Evolutionary conservation across 805 yeast species (phyloP).

Genomic region (Sugiyamaella smithiae): DNA sequence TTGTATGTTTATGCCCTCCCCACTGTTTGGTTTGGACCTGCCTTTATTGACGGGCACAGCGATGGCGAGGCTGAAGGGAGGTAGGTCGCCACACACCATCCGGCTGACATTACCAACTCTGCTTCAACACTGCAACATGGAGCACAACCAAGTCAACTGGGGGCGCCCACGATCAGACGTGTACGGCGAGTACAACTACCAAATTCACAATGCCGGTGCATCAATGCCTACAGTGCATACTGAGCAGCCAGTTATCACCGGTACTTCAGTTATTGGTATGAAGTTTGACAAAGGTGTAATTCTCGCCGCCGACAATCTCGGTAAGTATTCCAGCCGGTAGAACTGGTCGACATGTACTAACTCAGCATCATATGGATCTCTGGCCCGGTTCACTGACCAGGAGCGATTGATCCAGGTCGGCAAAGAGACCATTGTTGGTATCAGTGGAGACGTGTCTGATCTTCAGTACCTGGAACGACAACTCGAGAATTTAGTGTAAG

Average conservation of each 20-base stretch:
- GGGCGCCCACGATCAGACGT: slow-evolving; percentile 85
- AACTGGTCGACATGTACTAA: neutral
- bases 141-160: slow-evolving; percentile 94
- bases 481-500: slow-evolving; percentile 67
- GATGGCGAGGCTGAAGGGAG: no score
- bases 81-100: no score
- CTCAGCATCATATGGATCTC: slow-evolving; percentile 79
- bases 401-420: slow-evolving; percentile 88
- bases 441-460: slow-evolving; percentile 93
- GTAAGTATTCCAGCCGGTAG: slow-evolving; percentile 28
- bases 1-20: no score
- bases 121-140: slow-evolving; percentile 48
- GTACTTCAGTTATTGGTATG: slow-evolving; percentile 90
- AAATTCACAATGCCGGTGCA: slow-evolving; percentile 58
- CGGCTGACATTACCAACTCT: no score
- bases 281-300: slow-evolving; percentile 88
- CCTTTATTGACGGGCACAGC: no score
- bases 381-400: slow-evolving; percentile 78
- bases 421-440: slow-evolving; percentile 80
- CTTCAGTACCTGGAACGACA: slow-evolving; percentile 76
- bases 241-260: slow-evolving; percentile 92
- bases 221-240: slow-evolving; percentile 76
- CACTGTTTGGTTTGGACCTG: no score
- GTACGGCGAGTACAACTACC: slow-evolving; percentile 69
- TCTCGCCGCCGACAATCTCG: slow-evolving; percentile 92